Evolutionary conservation across 371 early-diverging fungal genomes (phyloP).

Genomic region (Nematocida ironsii): DNA sequence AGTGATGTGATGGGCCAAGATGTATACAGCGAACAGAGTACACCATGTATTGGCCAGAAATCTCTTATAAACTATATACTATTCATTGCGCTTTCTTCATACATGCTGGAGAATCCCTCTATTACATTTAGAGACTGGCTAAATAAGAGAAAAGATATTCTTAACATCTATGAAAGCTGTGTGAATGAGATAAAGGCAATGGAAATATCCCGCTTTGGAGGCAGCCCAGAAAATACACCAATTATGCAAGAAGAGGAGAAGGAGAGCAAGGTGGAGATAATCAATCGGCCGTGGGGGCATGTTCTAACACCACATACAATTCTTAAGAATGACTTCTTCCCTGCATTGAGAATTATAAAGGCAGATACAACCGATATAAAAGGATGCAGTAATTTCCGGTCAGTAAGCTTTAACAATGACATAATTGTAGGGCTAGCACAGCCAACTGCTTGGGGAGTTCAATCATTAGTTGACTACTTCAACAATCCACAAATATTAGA

Average conservation of each 20-base stretch:
- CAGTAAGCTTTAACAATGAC: constrained; percentile 8
- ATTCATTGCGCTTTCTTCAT: constrained; percentile 39
- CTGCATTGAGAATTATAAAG: constrained; percentile 41
- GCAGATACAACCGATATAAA: constrained; percentile 54
- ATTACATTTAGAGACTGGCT: constrained; percentile 40
- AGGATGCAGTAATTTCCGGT: constrained; percentile 70
- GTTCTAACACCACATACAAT: constrained; percentile 75
- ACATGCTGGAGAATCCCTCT: constrained; percentile 23
- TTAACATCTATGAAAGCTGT: constrained; percentile 32
- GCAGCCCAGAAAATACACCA: background rate
- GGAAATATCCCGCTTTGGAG: background rate
- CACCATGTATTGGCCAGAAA: background rate
- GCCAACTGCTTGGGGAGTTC: constrained; percentile 74
- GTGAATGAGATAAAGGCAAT: background rate
- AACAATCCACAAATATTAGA: constrained; percentile 14
- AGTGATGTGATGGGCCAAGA: background rate
- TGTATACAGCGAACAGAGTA: constrained; percentile 11
- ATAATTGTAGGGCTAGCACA: constrained; percentile 74
- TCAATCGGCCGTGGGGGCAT: constrained; percentile 71
- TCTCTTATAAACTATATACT: constrained; percentile 36
- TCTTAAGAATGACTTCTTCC: constrained; percentile 75
- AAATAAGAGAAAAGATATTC: constrained; percentile 52
- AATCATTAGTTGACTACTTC: constrained; percentile 69
- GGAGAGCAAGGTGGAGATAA: background rate
- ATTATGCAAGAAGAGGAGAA: background rate